Evolutionary conservation across 805 yeast genomes (phyloP).

Genomic region (Debaryomyces maramus): DNA sequence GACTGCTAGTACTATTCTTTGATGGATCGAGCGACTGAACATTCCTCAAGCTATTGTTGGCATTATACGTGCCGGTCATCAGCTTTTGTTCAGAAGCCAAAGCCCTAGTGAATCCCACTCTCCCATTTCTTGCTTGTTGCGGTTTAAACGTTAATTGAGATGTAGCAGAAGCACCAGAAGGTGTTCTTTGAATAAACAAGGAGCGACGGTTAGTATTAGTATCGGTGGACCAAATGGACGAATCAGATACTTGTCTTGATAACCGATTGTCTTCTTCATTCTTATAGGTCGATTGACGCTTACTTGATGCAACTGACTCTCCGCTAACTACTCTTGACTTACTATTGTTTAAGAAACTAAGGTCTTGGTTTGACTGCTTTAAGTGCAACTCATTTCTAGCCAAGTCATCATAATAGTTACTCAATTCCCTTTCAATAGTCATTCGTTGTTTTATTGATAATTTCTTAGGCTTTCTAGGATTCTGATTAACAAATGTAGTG

Average conservation of each 20-base stretch:
- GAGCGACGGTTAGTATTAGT: constrained; percentile 20
- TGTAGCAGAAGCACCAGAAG: constrained; percentile 29
- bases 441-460: constrained; percentile 39
- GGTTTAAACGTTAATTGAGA: constrained; percentile 24
- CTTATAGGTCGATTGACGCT: constrained; percentile 4
- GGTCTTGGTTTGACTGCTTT: constrained; percentile 18
- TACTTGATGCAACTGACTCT: not conserved
- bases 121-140: constrained; percentile 10
- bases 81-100: constrained; percentile 31
- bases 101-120: constrained; percentile 45
- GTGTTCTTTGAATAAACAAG: constrained; percentile 30
- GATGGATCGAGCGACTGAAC: constrained; percentile 28
- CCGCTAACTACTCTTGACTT: not conserved
- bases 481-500: constrained; percentile 41
- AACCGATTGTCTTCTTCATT: constrained; percentile 8
- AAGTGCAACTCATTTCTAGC: constrained; percentile 38
- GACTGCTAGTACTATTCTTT: constrained; percentile 14
- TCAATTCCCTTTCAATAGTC: constrained; percentile 47
- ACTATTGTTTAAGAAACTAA: not conserved
- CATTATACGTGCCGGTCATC: constrained; percentile 14
- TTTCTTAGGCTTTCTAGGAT: constrained; percentile 24
- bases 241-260: constrained; percentile 27
- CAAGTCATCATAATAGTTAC: constrained; percentile 45
- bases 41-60: constrained; percentile 16
- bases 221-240: constrained; percentile 41